Evolutionary conservation across 2,329 filamentous ascomycete genomes (phyloP).

Genomic region (Massarina eburnea): DNA sequence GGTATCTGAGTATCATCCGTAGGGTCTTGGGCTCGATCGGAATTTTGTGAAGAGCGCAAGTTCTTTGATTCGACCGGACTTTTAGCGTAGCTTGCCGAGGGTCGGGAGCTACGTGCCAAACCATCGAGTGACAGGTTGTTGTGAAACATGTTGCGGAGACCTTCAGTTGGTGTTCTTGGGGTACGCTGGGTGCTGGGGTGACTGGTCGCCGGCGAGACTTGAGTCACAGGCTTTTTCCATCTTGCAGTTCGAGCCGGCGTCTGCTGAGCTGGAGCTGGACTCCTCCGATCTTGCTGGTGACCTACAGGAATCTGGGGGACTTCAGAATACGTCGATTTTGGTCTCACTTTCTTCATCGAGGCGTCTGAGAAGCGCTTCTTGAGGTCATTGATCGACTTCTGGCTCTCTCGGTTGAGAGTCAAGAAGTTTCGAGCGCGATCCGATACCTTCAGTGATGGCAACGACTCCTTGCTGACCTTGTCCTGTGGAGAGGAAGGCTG

Average conservation of each 20-base stretch:
- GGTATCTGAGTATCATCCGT: background rate
- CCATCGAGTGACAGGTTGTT: constrained; percentile 10
- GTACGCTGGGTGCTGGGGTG: constrained; percentile 12
- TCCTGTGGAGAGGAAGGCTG: constrained; percentile 35
- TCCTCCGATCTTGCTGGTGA: constrained; percentile 2
- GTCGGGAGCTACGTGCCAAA: constrained; percentile 9
- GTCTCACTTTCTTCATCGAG: constrained; percentile 24
- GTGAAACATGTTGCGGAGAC: constrained; percentile 23
- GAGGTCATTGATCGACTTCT: constrained; percentile 29
- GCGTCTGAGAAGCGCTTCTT: constrained; percentile 34
- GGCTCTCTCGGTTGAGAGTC: constrained; percentile 25
- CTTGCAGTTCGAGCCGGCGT: constrained; percentile 11
- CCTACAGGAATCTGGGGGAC: constrained; percentile 23
- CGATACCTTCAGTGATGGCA: constrained; percentile 19
- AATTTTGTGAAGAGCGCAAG: background rate
- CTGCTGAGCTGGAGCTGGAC: background rate
- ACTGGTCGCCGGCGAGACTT: constrained; percentile 14
- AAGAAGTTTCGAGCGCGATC: constrained; percentile 36
- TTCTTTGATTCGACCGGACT: constrained; percentile 10
- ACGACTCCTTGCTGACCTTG: constrained; percentile 21
- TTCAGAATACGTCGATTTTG: constrained; percentile 16
- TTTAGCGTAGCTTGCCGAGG: constrained; percentile 16
- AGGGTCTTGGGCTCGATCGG: background rate
- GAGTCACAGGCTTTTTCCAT: constrained; percentile 6
- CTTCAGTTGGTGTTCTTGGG: constrained; percentile 21